Evolutionary conservation across 768 basidiomycete genomes (phyloP).

Genomic region (Phylloporus arenicola): DNA sequence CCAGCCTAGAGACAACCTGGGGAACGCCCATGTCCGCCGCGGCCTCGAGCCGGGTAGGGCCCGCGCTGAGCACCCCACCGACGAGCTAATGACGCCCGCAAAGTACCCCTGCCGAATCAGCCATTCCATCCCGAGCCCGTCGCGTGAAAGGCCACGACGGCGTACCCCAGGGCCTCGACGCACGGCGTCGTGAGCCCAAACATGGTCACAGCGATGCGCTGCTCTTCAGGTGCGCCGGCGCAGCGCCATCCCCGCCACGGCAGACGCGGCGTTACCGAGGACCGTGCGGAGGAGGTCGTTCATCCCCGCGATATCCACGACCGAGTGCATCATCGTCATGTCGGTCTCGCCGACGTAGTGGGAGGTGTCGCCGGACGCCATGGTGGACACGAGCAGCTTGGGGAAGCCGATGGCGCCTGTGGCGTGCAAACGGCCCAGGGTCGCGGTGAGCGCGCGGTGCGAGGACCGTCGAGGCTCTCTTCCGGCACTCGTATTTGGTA

Average conservation of each 20-base stretch:
- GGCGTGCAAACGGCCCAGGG: slow-evolving; percentile 12
- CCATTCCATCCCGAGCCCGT: slow-evolving; percentile 31
- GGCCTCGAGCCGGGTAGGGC: slow-evolving; percentile 25
- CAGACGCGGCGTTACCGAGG: slow-evolving; percentile 25
- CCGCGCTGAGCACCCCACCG: slow-evolving; percentile 26
- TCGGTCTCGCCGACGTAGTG: slow-evolving; percentile 30
- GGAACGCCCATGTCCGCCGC: slow-evolving; percentile 17
- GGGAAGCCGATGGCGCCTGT: slow-evolving; percentile 23
- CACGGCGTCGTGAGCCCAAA: slow-evolving; percentile 26
- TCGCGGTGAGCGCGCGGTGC: slow-evolving; percentile 12
- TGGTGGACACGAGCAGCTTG: slow-evolving; percentile 29
- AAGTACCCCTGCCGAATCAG: slow-evolving; percentile 23
- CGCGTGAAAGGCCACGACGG: slow-evolving; percentile 23
- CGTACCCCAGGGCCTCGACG: slow-evolving; percentile 21
- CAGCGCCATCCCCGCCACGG: slow-evolving; percentile 25
- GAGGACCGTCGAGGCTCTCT: slow-evolving; percentile 5
- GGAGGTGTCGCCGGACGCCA: slow-evolving; percentile 23
- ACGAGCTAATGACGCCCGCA: slow-evolving; percentile 27
- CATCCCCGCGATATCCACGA: slow-evolving; percentile 27
- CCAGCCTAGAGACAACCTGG: slow-evolving; percentile 28
- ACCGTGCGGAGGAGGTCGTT: slow-evolving; percentile 21
- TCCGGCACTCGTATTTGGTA: slow-evolving; percentile 18
- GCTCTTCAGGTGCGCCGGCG: background rate
- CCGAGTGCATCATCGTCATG: slow-evolving; percentile 30
- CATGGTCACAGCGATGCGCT: slow-evolving; percentile 21